Base-by-base conservation (phyloP, 495 filamentous ascomycete species). In the Daldinia grandis region DNA sequence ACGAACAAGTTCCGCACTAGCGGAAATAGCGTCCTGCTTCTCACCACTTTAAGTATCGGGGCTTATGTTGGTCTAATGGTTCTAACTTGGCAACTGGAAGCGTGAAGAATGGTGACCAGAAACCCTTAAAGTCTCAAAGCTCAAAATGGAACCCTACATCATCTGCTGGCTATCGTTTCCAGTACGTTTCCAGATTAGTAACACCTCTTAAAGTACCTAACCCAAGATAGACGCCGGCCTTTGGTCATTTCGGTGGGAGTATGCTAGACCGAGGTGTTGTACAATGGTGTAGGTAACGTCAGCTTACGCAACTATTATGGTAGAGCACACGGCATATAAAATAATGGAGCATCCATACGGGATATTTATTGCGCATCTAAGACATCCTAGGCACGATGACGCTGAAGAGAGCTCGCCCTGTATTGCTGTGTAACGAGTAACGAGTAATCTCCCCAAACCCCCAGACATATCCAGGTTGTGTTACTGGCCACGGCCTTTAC, bases 1-100 rank as follows among this genome's bases (percentile, higher is more conserved):
- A 82, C 74, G 68, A 92, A 92, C 79, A 93, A 88, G 73, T 98
- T 99, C 76, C 87, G 95, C 69, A 98, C 94, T 8, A 95, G 92
- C 78, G 94, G 94, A 15, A 92, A 89, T 77, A 87, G 84, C 49
- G 91, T 98, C 25, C 84, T 94, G n/a, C 81, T 95, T 58, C 83
- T 98, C 74, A 95, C 92, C 40, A 82, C 80, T n/a, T 78, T 98
- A 72, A 95, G 92, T 76, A 80, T 97, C 30, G 89, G 87, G 27
- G 92, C 94, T 19, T 98, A 97, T 81, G 84, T 88, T 25, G 90
- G 87, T 62, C 82, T 98, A 74, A 82, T 97, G 60, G 89, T 90
- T 12, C 81, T 98, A 75, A 91, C 94, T 12, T 79, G 90, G 76
- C 83, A 82, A 53, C 76, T 94, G 51, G 68, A 44, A 21, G 57